Evolutionary conservation across 2,329 filamentous ascomycete genomes (phyloP).

Genomic region (Colletotrichum tropicale): DNA sequence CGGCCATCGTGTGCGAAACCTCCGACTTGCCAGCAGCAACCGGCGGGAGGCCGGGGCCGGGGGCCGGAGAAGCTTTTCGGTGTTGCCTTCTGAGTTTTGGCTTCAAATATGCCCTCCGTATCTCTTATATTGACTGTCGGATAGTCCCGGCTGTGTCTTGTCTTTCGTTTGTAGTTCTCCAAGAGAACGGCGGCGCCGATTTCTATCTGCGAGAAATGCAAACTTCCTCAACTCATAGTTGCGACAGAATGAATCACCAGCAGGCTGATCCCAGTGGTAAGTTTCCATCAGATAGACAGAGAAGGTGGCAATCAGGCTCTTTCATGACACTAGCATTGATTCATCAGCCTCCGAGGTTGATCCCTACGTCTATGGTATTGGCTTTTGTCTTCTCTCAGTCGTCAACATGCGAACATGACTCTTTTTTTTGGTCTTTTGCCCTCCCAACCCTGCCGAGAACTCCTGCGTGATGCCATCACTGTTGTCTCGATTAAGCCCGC

Average conservation of each 20-base stretch:
- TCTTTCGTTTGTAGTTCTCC: background rate
- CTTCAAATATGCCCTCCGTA: background rate
- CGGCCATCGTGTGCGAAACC: background rate
- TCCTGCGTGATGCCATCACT: slow-evolving; percentile 2
- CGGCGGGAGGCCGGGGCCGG: background rate
- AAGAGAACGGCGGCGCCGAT: background rate
- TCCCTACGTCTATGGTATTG: slow-evolving; percentile 19
- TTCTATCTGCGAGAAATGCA: background rate
- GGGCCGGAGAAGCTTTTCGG: background rate
- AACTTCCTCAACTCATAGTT: background rate
- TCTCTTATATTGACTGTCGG: background rate
- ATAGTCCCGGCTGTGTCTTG: background rate
- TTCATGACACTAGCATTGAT: slow-evolving; percentile 18
- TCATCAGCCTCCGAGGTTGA: slow-evolving; percentile 18
- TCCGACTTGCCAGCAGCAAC: background rate
- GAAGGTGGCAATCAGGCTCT: background rate
- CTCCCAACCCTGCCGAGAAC: slow-evolving; percentile 1
- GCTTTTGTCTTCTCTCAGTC: slow-evolving; percentile 2
- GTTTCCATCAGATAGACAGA: background rate
- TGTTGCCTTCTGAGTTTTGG: background rate
- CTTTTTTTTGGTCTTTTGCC: background rate
- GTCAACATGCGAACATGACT: slow-evolving; percentile 10
- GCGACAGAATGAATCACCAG: background rate
- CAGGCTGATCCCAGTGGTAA: background rate
- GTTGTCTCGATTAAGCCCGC: slow-evolving; percentile 60